Conservation (phyloP, 139 green algal genomes). For the Chlorella sp. region DNA sequence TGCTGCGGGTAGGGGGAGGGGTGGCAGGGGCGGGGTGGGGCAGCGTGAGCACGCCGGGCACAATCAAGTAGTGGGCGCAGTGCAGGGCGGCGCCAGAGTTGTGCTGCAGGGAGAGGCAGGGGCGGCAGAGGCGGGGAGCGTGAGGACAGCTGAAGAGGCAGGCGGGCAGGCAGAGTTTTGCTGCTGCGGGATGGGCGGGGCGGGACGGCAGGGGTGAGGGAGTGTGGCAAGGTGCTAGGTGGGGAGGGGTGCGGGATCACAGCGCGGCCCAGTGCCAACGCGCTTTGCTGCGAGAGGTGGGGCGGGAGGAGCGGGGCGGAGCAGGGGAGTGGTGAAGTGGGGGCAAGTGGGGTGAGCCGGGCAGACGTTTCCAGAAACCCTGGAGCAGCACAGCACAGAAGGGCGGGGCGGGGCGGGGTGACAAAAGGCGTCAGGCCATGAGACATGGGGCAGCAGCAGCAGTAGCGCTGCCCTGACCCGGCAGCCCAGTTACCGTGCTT, state of each 20-base stretch:
- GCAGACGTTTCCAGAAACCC: too few relatives aligned
- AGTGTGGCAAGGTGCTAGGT: neutral
- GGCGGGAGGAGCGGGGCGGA: too few relatives aligned
- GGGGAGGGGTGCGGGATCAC: too few relatives aligned
- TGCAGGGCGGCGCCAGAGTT: conserved; percentile 92
- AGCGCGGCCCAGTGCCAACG: neutral
- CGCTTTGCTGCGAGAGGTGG: neutral
- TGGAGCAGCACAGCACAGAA: neutral
- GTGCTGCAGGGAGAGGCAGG: conserved; percentile 62
- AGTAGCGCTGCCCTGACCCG: too few relatives aligned
- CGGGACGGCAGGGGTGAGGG: conserved; percentile 41
- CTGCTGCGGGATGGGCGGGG: conserved; percentile 64
- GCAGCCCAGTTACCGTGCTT: too few relatives aligned
- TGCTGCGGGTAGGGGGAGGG: conserved; percentile 67
- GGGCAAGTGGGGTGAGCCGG: too few relatives aligned
- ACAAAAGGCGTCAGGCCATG: too few relatives aligned
- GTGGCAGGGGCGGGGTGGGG: conserved; percentile 44
- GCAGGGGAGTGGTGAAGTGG: too few relatives aligned
- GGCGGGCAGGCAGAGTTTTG: conserved; percentile 54
- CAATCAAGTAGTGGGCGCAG: conserved; percentile 86
- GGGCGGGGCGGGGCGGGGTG: too few relatives aligned
- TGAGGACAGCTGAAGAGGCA: conserved; percentile 33
- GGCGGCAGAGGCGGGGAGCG: neutral
- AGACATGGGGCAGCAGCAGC: too few relatives aligned
- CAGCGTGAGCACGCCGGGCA: conserved; percentile 73